Evolutionary conservation across 176 grass and related monocot genomes (phyloP).

Genomic region (Tuctoria greenei): DNA sequence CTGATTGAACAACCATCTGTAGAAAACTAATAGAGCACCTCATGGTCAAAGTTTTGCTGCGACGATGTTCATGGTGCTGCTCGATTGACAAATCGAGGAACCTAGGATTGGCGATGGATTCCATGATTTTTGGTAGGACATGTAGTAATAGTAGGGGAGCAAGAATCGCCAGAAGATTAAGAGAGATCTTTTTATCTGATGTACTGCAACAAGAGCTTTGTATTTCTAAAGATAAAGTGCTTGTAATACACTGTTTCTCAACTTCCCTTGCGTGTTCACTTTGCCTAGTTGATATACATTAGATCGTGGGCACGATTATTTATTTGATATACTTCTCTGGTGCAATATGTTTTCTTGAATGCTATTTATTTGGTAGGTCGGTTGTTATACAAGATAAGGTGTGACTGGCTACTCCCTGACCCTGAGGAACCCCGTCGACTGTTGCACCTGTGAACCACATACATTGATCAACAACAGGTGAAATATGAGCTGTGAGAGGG

Average conservation of each 20-base stretch:
- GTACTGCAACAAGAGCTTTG: conserved; percentile 32
- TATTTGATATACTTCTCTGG: not conserved
- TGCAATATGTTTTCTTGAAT: not conserved
- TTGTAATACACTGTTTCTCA: conserved; percentile 27
- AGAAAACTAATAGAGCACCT: conserved; percentile 25
- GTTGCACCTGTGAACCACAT: no score
- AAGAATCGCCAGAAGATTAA: conserved; percentile 24
- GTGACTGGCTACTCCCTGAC: no score
- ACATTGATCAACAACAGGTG: no score
- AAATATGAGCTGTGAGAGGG: not conserved
- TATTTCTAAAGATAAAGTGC: conserved; percentile 24
- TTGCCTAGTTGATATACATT: not conserved
- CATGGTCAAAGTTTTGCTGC: conserved; percentile 27
- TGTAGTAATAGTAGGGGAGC: conserved; percentile 46
- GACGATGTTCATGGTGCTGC: conserved; percentile 20
- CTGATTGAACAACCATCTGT: conserved; percentile 36
- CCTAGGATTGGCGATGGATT: conserved; percentile 32
- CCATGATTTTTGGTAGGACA: conserved; percentile 43
- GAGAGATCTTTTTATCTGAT: conserved; percentile 2
- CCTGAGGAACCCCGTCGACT: no score
- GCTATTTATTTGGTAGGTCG: no score
- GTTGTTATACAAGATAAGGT: no score
- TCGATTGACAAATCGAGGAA: conserved; percentile 28
- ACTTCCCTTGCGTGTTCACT: not conserved
- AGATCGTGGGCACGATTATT: not conserved